Conservation (phyloP, 1,139 yeast genomes). For the Lodderomyces pseudojiufengensis region DNA sequence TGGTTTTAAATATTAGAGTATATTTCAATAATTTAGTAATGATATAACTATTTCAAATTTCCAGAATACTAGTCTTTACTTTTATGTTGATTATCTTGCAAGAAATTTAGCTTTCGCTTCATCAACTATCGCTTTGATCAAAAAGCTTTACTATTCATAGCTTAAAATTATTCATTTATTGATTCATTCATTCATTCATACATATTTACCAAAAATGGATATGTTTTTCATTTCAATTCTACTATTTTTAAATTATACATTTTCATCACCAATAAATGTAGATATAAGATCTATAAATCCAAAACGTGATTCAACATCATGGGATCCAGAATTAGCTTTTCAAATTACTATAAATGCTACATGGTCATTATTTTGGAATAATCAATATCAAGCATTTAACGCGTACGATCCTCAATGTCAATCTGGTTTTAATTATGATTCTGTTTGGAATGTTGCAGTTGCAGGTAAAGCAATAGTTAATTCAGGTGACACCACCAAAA, state of each 20-base stretch:
- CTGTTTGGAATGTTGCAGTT: slow-evolving; percentile 26
- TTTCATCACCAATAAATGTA: neutral
- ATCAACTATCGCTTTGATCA: too few species aligned
- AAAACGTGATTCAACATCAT: neutral
- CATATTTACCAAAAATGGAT: too few species aligned
- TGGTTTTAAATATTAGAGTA: too few species aligned
- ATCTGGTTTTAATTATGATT: slow-evolving; percentile 13
- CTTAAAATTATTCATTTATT: too few species aligned
- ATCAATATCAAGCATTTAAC: slow-evolving; percentile 11
- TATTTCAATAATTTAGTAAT: too few species aligned
- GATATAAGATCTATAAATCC: neutral
- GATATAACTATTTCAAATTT: too few species aligned
- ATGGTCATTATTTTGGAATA: slow-evolving; percentile 17
- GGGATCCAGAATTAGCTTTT: slow-evolving; percentile 6
- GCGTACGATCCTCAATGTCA: slow-evolving; percentile 14
- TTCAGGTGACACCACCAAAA: slow-evolving; percentile 9
- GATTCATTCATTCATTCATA: too few species aligned
- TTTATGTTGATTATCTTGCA: too few species aligned
- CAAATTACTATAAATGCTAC: slow-evolving; percentile 6
- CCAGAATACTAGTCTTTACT: too few species aligned
- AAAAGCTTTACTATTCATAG: too few species aligned
- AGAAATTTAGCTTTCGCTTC: too few species aligned
- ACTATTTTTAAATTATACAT: neutral
- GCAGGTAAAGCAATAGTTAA: slow-evolving; percentile 18
- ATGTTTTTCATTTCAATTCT: neutral